Evolutionary conservation across 2,329 filamentous ascomycete genomes (phyloP).

Genomic region (Cercospora sp.): DNA sequence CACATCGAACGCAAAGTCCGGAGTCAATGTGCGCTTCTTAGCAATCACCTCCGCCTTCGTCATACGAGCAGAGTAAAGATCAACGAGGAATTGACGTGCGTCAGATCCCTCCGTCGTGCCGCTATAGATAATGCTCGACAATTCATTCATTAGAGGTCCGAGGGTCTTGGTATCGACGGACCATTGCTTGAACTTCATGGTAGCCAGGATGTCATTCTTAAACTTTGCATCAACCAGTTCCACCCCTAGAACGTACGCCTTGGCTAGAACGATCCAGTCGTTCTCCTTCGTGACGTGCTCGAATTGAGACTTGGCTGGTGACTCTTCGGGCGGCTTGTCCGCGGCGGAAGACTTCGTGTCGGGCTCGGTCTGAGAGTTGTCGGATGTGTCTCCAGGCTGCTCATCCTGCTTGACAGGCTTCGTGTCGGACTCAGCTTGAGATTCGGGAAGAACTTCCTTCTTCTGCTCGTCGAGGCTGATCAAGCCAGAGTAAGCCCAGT

Average conservation of each 20-base stretch:
- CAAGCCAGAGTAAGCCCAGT: constrained; percentile 1
- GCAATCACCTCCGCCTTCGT: background rate
- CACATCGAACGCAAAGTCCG: background rate
- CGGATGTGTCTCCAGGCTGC: no score
- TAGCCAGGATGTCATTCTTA: background rate
- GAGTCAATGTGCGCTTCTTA: background rate
- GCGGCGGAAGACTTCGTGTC: no score
- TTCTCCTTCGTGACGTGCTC: no score
- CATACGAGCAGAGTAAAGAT: background rate
- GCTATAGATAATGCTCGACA: constrained; percentile 2
- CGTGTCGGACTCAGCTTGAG: no score
- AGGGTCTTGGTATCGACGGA: background rate
- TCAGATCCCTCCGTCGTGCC: background rate
- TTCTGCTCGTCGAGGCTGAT: no score
- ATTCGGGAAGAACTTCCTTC: no score
- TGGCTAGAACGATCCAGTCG: background rate
- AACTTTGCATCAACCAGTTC: constrained; percentile 1
- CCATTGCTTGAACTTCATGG: background rate
- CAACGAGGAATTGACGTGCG: background rate
- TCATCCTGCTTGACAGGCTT: no score
- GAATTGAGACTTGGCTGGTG: no score
- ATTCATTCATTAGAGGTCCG: background rate
- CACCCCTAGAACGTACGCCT: constrained; percentile 3
- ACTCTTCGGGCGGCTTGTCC: no score
- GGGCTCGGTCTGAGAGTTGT: no score